Evolutionary conservation across 495 filamentous ascomycete species (phyloP).

Genomic region (Tirmania nivea): DNA sequence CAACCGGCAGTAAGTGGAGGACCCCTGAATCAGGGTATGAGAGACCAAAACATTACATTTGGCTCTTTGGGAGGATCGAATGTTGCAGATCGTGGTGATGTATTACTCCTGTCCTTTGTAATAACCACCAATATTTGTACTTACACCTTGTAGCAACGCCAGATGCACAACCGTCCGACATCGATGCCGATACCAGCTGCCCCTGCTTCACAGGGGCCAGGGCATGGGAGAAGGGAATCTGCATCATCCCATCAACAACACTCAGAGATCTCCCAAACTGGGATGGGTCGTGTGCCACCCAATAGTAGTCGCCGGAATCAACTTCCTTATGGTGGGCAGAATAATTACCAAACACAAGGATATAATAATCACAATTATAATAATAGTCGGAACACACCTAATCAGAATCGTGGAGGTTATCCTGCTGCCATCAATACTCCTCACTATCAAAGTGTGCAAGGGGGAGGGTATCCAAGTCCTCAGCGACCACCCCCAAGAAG

Average conservation of each 20-base stretch:
- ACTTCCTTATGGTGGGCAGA: not conserved
- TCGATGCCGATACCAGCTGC: not conserved
- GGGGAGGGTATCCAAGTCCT: not conserved
- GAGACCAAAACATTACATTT: not conserved
- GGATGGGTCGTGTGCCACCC: not conserved
- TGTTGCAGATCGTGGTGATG: not conserved
- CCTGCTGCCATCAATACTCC: no score
- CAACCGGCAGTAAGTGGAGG: conserved; percentile 9
- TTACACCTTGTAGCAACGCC: not conserved
- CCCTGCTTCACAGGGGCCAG: not conserved
- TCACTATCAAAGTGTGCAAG: not conserved
- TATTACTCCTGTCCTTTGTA: not conserved
- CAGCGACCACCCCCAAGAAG: not conserved
- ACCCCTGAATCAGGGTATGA: not conserved
- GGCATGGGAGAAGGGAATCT: not conserved
- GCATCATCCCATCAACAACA: not conserved
- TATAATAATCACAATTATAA: not conserved
- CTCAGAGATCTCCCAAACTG: not conserved
- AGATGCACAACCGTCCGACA: not conserved
- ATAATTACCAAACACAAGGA: not conserved
- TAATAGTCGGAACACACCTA: not conserved
- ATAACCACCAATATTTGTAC: not conserved
- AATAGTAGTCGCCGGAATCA: not conserved
- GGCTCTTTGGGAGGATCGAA: not conserved
- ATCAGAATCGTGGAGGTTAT: no score